A percentile compares a stretch with the other conserved stretches of the same genome.
These are phyloP conservation scores for Candida smagusa DNA, from an alignment of 1,139 yeast species.

Conservation along the genomic window DNA sequence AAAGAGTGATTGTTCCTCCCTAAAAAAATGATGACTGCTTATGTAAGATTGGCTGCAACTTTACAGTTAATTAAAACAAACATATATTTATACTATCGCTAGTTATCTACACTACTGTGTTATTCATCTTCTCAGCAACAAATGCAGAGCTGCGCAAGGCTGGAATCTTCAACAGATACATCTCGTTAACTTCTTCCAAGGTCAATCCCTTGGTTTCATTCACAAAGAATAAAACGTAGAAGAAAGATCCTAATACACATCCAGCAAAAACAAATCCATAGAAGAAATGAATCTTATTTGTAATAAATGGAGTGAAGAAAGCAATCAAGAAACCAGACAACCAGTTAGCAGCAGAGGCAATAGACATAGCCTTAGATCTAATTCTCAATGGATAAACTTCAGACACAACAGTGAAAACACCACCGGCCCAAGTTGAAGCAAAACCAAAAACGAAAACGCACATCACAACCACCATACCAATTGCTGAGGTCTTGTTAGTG, in stretches of 20 bases:
- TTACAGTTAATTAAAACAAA: too few relatives aligned
- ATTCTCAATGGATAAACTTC: constrained; percentile 79
- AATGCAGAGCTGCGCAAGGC: constrained; percentile 31
- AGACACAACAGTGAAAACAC: constrained; percentile 72
- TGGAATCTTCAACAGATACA: constrained; percentile 45
- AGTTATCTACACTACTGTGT: constrained; percentile 7
- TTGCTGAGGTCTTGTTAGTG: constrained; percentile 52
- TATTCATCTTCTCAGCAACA: too few relatives aligned
- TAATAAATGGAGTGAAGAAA: constrained; percentile 70
- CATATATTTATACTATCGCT: too few relatives aligned
- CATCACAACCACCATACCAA: constrained; percentile 73
- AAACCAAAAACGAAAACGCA: constrained; percentile 79
- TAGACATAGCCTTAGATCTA: constrained; percentile 75
- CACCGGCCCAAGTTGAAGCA: constrained; percentile 88
- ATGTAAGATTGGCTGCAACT: too few relatives aligned
- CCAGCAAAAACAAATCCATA: constrained; percentile 79
- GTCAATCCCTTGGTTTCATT: constrained; percentile 75
- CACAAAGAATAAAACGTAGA: constrained; percentile 64
- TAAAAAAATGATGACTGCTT: too few relatives aligned
- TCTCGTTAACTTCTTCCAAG: constrained; percentile 70
- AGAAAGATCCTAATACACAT: constrained; percentile 54
- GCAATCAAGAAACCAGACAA: constrained; percentile 75
- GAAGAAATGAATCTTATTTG: constrained; percentile 48
- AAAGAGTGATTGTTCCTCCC: too few relatives aligned
- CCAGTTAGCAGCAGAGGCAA: constrained; percentile 79